Evolutionary conservation across 345 rosid genomes (phyloP), one percentile per base, ranked within the genome.

Genomic region (Linum trigynum): DNA sequence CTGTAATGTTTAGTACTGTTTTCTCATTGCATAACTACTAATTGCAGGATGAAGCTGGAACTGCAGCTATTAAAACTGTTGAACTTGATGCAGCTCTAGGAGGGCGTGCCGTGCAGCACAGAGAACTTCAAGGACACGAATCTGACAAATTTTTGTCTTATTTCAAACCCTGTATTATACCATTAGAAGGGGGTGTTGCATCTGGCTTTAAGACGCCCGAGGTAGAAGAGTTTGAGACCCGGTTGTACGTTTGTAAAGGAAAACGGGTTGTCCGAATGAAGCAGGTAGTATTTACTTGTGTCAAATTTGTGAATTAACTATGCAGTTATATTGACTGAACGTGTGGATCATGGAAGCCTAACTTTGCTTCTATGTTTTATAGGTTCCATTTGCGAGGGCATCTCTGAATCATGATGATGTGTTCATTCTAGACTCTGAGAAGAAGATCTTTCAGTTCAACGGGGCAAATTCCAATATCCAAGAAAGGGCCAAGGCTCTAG

Each of bases 361-460:
- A 74, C 69, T 67, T 36, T 72, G 32, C 59, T 35, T 69, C 72
- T 75, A 75, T 45, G 69, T 69, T 65, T 56, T 67, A 67, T 82
- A 95, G 99, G 86, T 91, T 78, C 90, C 99, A 67, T 95, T 95
- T 76, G 91, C 91, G 68, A 89, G 99, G 38, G 82, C 99, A 67
- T 87, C 96, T 51, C 74, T 91, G 73, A 95, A 95, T 83, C 99
- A 95, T 41, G 99, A 91, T 77, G 99, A 95, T 77, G 96, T 95
- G 66, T 95, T 95, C 80, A 91, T 91, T 74, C 77, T 95, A 79
- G 97, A 95, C 71, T 81, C 88, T 48, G 68, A 84, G 71, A 71
- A 80, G 55, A 95, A 95, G 84, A 87, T 95, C 59, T 95, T 80
- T 83, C 99, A 95, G 81, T 95, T 95, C 84, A 95, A 95, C 73